These are phyloP conservation scores for Dillenia suffruticosa DNA, from an alignment of 164 flowering plant species.

Conservation along the genomic window DNA sequence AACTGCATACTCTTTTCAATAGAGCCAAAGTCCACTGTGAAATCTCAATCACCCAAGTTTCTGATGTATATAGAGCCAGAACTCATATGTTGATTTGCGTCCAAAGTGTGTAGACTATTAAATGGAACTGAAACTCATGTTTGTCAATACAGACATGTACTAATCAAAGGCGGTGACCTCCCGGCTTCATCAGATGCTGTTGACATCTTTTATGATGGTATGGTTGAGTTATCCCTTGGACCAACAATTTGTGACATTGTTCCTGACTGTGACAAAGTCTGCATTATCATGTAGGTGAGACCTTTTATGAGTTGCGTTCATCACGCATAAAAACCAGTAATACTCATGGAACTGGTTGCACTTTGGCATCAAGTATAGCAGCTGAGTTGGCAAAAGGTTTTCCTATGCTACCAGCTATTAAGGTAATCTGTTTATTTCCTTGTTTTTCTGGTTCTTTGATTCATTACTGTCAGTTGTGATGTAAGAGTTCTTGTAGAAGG, in stretches of 20 bases:
- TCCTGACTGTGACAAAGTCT: background rate
- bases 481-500: too few species aligned
- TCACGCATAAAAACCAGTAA: conserved; percentile 69
- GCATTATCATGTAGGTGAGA: conserved; percentile 41
- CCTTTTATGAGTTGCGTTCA: conserved; percentile 60
- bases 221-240: conserved; percentile 5
- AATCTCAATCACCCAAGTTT: too few species aligned
- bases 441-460: background rate
- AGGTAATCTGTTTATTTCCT: conserved; percentile 36
- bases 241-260: background rate
- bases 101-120: too few species aligned
- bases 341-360: conserved; percentile 99
- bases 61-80: too few species aligned
- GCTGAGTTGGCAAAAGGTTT: conserved; percentile 96
- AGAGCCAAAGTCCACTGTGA: too few species aligned
- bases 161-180: conserved; percentile 95
- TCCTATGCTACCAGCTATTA: conserved; percentile 66
- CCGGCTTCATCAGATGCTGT: conserved; percentile 76
- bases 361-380: conserved; percentile 89
- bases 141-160: conserved; percentile 58
- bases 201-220: conserved; percentile 92
- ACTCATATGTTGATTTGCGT: too few species aligned
- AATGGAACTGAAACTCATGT: too few species aligned
- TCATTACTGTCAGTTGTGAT: too few species aligned
- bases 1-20: too few species aligned